Evolutionary conservation across 2,329 filamentous ascomycete genomes (phyloP).

Genomic region (Alternaria conjuncta): DNA sequence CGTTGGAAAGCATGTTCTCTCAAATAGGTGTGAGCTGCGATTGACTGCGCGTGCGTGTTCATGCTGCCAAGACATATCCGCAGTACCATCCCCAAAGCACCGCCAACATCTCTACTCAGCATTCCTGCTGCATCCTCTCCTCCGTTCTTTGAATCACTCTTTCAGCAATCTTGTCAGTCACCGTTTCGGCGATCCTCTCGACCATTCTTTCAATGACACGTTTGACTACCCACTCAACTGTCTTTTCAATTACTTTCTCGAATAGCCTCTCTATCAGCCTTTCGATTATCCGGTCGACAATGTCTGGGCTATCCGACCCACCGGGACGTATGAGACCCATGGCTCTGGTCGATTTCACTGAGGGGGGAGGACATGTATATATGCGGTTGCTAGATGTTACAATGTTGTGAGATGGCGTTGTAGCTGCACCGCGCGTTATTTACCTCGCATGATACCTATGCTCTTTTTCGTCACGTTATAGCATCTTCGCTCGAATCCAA

Average conservation of each 20-base stretch:
- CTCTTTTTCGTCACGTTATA: accelerated
- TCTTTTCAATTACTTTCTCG: not conserved
- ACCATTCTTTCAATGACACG: not conserved
- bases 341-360: not conserved
- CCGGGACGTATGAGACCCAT: not conserved
- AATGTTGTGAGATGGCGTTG: not conserved
- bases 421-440: not conserved
- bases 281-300: not conserved
- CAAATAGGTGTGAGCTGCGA: not conserved
- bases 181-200: not conserved
- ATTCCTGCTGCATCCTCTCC: not conserved
- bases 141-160: not conserved
- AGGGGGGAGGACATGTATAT: not conserved
- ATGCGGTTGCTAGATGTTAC: not conserved
- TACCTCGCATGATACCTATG: not conserved
- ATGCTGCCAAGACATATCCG: not conserved
- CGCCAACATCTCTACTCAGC: not conserved
- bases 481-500: not conserved
- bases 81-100: not conserved
- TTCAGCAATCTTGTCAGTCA: not conserved
- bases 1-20: not conserved
- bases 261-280: not conserved
- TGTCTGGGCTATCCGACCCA: not conserved
- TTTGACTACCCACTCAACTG: not conserved
- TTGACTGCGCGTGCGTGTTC: not conserved